Percentiles rank a stretch among this genome's conserved stretches.
phyloP scores from a whole-genome alignment of 345 rosid species.

The Cardiospermum halicacabum region DNA sequence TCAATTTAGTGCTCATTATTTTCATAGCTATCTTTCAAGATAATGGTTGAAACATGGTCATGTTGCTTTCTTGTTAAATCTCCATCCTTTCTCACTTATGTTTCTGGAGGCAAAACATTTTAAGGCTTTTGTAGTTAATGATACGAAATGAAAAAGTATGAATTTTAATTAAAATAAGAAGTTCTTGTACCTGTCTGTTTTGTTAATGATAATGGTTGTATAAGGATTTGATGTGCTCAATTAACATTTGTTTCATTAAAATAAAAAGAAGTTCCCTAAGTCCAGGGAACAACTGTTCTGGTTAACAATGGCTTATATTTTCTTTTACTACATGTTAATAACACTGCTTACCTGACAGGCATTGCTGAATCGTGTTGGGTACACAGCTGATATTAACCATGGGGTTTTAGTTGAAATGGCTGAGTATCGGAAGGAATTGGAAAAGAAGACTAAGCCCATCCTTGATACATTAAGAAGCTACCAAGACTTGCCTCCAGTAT shows the following conservation, averaged over 20 bases:
- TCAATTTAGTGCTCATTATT: not conserved
- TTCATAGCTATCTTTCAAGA: not conserved
- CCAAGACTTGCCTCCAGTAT: conserved; percentile 96
- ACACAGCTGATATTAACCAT: conserved; percentile 83
- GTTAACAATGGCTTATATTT: not conserved
- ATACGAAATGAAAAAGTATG: too few species aligned
- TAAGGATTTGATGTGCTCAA: too few species aligned
- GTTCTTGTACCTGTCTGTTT: too few species aligned
- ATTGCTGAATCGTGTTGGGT: conserved; percentile 83
- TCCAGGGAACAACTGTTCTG: not conserved
- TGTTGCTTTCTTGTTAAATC: not conserved
- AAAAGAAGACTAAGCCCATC: conserved; percentile 88
- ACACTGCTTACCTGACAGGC: conserved; percentile 38
- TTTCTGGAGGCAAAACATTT: not conserved
- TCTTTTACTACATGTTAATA: not conserved
- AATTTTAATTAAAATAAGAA: too few species aligned
- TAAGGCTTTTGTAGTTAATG: too few species aligned
- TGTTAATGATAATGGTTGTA: too few species aligned
- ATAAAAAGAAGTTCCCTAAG: too few species aligned
- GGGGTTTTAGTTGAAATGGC: conserved; percentile 82
- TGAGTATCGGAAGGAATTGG: conserved; percentile 79
- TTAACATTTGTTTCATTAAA: too few species aligned
- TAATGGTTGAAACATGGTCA: not conserved
- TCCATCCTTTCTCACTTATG: not conserved
- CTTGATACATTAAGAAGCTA: conserved; percentile 87